Conservation (phyloP, 345 rosid genomes). For the Euphorbia peplus region DNA sequence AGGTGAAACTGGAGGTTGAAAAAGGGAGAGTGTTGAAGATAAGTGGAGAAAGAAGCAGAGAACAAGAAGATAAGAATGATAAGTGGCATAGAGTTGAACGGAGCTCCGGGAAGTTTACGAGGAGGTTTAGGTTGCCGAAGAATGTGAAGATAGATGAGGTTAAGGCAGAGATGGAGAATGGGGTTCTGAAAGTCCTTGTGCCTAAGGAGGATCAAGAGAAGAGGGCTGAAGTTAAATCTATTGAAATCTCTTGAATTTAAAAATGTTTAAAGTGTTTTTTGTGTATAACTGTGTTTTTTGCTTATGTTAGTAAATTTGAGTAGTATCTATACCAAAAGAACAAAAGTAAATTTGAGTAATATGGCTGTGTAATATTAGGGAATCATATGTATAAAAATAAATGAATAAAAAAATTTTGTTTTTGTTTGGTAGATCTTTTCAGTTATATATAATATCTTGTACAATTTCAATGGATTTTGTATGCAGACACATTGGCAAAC, state of each 20-base stretch:
- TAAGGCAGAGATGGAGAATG: slow-evolving; percentile 39
- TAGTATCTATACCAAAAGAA: no score
- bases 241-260: slow-evolving; percentile 43
- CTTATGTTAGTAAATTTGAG: no score
- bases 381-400: no score
- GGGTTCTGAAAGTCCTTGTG: slow-evolving; percentile 44
- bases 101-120: slow-evolving; percentile 31
- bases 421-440: no score
- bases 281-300: no score
- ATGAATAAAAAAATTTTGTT: no score
- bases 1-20: neutral
- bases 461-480: no score
- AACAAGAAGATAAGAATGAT: slow-evolving; percentile 34
- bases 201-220: slow-evolving; percentile 36
- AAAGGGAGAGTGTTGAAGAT: slow-evolving; percentile 5
- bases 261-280: no score
- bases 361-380: no score
- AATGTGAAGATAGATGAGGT: slow-evolving; percentile 34
- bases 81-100: slow-evolving; percentile 42
- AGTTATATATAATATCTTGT: no score
- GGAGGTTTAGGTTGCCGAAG: slow-evolving; percentile 45
- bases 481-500: no score
- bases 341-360: no score
- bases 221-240: slow-evolving; percentile 42
- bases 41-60: slow-evolving; percentile 14